Percentiles rank a stretch among this genome's conserved stretches.
phyloP scores from a whole-genome alignment of 495 filamentous ascomycete genomes.

The Parathielavia appendiculata region DNA sequence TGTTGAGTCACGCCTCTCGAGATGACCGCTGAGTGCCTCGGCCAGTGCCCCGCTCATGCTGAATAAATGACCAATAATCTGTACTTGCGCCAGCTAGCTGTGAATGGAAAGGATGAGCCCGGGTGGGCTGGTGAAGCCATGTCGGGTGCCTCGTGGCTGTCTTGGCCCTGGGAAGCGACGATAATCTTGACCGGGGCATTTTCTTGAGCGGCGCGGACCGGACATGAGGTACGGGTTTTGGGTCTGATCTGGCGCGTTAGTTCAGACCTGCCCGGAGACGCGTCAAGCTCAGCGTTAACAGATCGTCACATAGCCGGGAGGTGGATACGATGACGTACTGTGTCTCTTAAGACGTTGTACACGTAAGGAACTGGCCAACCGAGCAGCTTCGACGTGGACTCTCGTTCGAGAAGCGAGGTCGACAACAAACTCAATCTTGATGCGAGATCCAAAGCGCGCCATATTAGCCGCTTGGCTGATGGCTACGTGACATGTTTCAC shows the following conservation, averaged over 20 bases:
- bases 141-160: not conserved
- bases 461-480: no score
- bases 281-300: not conserved
- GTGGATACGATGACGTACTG: conserved; percentile 10
- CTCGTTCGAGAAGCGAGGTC: no score
- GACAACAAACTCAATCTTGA: no score
- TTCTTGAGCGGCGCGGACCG: no score
- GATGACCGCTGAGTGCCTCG: conserved; percentile 14
- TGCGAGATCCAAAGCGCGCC: no score
- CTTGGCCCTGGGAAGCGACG: not conserved
- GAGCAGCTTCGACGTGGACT: no score
- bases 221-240: not conserved
- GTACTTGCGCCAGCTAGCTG: conserved; percentile 15
- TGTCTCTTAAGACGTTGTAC: not conserved
- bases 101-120: conserved; percentile 13
- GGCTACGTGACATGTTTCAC: no score
- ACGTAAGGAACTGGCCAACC: no score
- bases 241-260: not conserved
- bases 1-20: conserved; percentile 15
- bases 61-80: conserved; percentile 31
- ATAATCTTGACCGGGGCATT: not conserved
- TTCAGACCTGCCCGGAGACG: not conserved
- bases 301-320: not conserved
- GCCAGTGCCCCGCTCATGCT: conserved; percentile 24
- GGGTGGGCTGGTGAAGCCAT: not conserved